Conservation (phyloP, 257 asterid species). For the Nicotiana noctiflora region DNA sequence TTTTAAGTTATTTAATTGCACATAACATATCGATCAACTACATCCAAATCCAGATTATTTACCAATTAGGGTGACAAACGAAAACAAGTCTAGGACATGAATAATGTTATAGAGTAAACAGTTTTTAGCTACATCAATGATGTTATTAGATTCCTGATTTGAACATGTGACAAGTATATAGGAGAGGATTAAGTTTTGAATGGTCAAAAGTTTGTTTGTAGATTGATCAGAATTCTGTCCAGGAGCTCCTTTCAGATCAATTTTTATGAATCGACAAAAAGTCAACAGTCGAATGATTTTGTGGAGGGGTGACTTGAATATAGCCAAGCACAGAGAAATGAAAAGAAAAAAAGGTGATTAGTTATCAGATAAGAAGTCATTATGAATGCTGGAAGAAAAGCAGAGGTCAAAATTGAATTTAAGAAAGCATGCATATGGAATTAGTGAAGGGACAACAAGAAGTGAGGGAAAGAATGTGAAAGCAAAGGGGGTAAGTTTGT, state of each 20-base stretch:
- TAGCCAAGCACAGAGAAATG: background rate
- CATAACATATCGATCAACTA: background rate
- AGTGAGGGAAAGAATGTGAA: background rate
- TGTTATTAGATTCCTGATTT: background rate
- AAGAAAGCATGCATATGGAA: background rate
- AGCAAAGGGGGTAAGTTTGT: slow-evolving; percentile 8
- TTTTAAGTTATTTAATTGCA: background rate
- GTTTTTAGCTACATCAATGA: too few species aligned
- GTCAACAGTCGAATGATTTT: background rate
- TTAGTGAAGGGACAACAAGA: background rate
- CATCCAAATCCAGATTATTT: background rate
- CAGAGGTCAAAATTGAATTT: slow-evolving; percentile 18
- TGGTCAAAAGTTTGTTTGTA: background rate
- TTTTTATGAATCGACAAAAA: background rate
- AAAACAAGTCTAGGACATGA: too few species aligned
- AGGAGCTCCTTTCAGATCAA: background rate
- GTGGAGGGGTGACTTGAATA: background rate
- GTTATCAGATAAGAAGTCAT: background rate
- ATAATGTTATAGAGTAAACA: too few species aligned
- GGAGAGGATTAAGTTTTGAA: background rate
- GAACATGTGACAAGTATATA: background rate
- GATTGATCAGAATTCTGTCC: background rate
- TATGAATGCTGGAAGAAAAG: slow-evolving; percentile 19
- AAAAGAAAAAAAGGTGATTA: background rate
- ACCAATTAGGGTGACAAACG: too few species aligned